Base-by-base conservation (phyloP, 805 yeast species). In the Candida caryicola region DNA sequence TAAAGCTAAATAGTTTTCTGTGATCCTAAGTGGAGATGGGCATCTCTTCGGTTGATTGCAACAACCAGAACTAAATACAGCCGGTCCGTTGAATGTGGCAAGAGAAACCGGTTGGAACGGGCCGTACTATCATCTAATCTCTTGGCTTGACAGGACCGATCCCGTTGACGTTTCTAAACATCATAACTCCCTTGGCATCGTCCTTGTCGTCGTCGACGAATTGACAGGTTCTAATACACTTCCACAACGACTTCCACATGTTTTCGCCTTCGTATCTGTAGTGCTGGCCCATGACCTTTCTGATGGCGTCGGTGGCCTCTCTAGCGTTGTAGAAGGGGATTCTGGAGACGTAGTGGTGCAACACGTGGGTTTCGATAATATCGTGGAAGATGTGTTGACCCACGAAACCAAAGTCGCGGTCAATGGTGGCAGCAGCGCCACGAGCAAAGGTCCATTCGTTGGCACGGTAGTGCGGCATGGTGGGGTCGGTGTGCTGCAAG, bases 371-470 rank as follows among this genome's bases (percentile, higher is more conserved):
- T 68, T 86, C 95, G 56, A 86, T 85, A 56, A 86, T 86, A 60
- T 85, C 95, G 64, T 86, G 95, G 79, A 86, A 82, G 54, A 84
- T 69, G 73, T 77, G 76, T 57, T 76, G 70, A 41, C 95, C 95
- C 45, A 83, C 70, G 58, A 85, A 82, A 21, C 91, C 90, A 57
- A 85, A 83, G 56, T 85, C 80, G 56, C 95, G 73, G 64, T 86
- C 95, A 46, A 87, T 80, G 40, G 95, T 86, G 44, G 91, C 85
- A 39, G 93, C 90, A 21, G 95, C 95, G 49, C 95, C 95, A 57
- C 90, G 77, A 35, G 90, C 89, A 59, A 84, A 85, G 51, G 75
- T 85, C 95, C 95, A 86, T 61, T 81, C 82, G 28, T 64, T 54
- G 41, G 81, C 76, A 43, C 79, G 81, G 66, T 86, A 86, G 62